Percentiles rank a stretch among this genome's conserved stretches.
Conservation (phyloP, 768 basidiomycete genomes). For the Hygrophoropsis aurantiaca region DNA sequence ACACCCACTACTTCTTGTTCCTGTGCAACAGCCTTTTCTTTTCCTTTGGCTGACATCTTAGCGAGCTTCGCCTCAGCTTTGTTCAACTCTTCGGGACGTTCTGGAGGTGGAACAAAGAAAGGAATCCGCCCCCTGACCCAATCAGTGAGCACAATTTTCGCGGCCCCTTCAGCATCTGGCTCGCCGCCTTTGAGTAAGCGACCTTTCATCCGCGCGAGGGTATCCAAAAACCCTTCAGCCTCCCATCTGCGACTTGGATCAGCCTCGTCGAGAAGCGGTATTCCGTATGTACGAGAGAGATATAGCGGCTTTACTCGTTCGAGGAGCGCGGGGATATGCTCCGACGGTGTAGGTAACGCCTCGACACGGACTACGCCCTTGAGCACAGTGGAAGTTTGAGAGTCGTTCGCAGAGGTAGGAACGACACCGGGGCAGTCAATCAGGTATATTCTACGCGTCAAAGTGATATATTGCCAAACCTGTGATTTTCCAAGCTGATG, state of each 20-base stretch:
- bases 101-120: slow-evolving; percentile 92
- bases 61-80: slow-evolving; percentile 48
- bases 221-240: slow-evolving; percentile 78
- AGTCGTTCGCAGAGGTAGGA: slow-evolving; percentile 88
- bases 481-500: no score
- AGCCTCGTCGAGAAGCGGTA: slow-evolving; percentile 60
- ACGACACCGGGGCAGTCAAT: slow-evolving; percentile 99
- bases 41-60: slow-evolving; percentile 54
- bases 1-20: slow-evolving; percentile 56
- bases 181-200: slow-evolving; percentile 93
- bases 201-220: slow-evolving; percentile 88
- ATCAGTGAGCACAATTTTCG: slow-evolving; percentile 93
- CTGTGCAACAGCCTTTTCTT: slow-evolving; percentile 36
- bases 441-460: slow-evolving; percentile 94
- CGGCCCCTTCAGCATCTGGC: slow-evolving; percentile 87
- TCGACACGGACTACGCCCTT: slow-evolving; percentile 98
- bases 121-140: slow-evolving; percentile 98
- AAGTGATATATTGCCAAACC: slow-evolving; percentile 99
- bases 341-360: slow-evolving; percentile 87
- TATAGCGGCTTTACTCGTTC: slow-evolving; percentile 91
- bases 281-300: slow-evolving; percentile 79
- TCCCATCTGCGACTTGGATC: slow-evolving; percentile 58
- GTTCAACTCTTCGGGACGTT: slow-evolving; percentile 71
- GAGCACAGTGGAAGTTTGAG: slow-evolving; percentile 87
- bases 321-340: slow-evolving; percentile 88